Conservation (phyloP, 495 filamentous ascomycete genomes). For the Massariosphaeria phaeospora region DNA sequence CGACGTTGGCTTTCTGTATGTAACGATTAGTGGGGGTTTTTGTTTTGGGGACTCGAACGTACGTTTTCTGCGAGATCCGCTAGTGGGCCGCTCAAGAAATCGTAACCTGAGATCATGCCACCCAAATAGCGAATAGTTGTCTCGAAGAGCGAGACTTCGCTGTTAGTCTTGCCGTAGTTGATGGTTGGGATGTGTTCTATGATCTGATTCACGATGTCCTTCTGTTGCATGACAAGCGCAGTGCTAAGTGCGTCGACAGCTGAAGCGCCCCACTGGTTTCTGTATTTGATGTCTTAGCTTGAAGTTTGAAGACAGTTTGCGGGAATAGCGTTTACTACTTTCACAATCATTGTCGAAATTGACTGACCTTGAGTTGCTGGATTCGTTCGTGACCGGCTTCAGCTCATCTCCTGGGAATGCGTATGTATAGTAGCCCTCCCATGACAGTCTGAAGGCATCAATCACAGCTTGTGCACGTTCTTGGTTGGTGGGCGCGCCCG, state of each 20-base stretch:
- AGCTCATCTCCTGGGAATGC: constrained; percentile 78
- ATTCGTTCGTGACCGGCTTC: constrained; percentile 60
- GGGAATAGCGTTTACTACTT: no score
- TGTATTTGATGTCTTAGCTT: constrained; percentile 34
- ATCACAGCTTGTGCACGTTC: constrained; percentile 62
- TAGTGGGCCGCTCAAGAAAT: constrained; percentile 69
- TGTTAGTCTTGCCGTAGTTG: constrained; percentile 59
- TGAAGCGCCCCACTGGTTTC: constrained; percentile 83
- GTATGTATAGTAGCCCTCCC: constrained; percentile 75
- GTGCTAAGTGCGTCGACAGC: constrained; percentile 81
- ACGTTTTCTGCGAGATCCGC: constrained; percentile 44
- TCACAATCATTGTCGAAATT: no score
- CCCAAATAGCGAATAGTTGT: constrained; percentile 85
- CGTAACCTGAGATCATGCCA: constrained; percentile 76
- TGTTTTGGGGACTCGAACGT: no score
- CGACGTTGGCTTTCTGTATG: constrained; percentile 43
- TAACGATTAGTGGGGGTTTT: constrained; percentile 8
- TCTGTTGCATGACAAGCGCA: constrained; percentile 69
- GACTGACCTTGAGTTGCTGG: constrained; percentile 64
- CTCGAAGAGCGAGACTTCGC: constrained; percentile 72
- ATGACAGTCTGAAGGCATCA: constrained; percentile 69
- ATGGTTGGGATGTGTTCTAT: constrained; percentile 62
- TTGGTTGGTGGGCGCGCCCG: neutral
- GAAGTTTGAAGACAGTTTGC: neutral
- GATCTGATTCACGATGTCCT: constrained; percentile 62